Evolutionary conservation across 768 basidiomycete species (phyloP).

Genomic region (Lentinula sp.): DNA sequence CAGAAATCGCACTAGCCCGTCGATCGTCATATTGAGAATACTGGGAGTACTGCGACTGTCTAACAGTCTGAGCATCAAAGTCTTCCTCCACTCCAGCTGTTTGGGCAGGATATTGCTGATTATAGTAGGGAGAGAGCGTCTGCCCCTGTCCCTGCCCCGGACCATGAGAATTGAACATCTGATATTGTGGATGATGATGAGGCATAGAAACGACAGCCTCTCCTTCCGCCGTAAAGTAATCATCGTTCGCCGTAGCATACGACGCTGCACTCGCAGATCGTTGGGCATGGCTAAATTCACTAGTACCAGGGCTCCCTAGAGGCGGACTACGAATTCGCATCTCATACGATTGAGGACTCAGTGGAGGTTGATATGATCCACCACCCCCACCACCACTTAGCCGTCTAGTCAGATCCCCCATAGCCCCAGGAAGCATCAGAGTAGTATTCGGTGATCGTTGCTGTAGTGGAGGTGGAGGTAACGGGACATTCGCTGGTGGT

Average conservation of each 20-base stretch:
- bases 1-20: neutral
- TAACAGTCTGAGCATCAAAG: neutral
- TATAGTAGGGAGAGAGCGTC: neutral
- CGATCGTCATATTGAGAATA: constrained; percentile 20
- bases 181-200: neutral
- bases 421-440: constrained; percentile 1
- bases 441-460: constrained; percentile 19
- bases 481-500: neutral
- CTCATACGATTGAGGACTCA: constrained; percentile 25
- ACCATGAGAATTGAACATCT: neutral
- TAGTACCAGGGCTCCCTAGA: neutral
- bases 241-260: constrained; percentile 40
- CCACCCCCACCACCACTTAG: constrained; percentile 11
- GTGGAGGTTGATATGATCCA: constrained; percentile 4
- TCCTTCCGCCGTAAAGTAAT: constrained; percentile 25
- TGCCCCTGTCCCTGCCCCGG: neutral
- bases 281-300: neutral
- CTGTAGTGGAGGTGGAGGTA: constrained; percentile 11
- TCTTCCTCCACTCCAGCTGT: neutral
- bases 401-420: neutral
- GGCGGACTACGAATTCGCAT: constrained; percentile 30
- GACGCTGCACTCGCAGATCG: constrained; percentile 20
- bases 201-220: neutral
- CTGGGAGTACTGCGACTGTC: constrained; percentile 6
- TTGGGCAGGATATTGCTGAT: neutral